Evolutionary conservation across 805 yeast species (phyloP).

Genomic region (Pichia occidentalis): DNA sequence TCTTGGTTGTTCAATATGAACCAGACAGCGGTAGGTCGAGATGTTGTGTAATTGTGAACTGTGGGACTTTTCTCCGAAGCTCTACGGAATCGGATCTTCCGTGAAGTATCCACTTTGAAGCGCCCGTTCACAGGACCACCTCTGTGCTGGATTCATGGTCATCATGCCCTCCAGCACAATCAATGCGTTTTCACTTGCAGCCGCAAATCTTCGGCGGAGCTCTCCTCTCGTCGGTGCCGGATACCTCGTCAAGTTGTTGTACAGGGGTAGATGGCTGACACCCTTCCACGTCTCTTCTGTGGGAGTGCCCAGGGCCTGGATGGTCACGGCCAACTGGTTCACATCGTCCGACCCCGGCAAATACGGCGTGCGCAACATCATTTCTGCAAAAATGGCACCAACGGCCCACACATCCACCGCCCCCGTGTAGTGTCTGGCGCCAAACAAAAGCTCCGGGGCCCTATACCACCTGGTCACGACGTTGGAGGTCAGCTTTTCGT

Average conservation of each 20-base stretch:
- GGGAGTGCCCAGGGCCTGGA: conserved; percentile 94
- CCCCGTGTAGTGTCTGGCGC: conserved; percentile 81
- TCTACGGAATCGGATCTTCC: conserved; percentile 60
- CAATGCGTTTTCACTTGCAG: conserved; percentile 82
- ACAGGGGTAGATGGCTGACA: conserved; percentile 70
- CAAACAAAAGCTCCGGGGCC: conserved; percentile 89
- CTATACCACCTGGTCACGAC: conserved; percentile 98
- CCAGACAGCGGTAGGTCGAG: no score
- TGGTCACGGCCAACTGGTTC: conserved; percentile 89
- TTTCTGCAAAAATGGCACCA: conserved; percentile 92
- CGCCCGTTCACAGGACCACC: conserved; percentile 62
- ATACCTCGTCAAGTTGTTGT: conserved; percentile 64
- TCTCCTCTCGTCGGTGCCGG: conserved; percentile 82
- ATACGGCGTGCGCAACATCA: conserved; percentile 92
- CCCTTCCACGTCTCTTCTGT: conserved; percentile 90
- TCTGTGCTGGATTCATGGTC: conserved; percentile 66
- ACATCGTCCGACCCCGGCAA: conserved; percentile 86
- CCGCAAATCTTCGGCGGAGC: conserved; percentile 74
- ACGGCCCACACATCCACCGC: conserved; percentile 96
- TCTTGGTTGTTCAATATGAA: no score
- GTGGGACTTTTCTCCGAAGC: no score
- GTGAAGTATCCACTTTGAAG: conserved; percentile 60
- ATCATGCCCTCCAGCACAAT: conserved; percentile 70
- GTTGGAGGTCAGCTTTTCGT: conserved; percentile 76
- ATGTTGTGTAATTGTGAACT: no score